These are phyloP conservation scores for Rhynchospora breviuscula DNA, from an alignment of 176 grass and related monocot species.

Conservation along the genomic window DNA sequence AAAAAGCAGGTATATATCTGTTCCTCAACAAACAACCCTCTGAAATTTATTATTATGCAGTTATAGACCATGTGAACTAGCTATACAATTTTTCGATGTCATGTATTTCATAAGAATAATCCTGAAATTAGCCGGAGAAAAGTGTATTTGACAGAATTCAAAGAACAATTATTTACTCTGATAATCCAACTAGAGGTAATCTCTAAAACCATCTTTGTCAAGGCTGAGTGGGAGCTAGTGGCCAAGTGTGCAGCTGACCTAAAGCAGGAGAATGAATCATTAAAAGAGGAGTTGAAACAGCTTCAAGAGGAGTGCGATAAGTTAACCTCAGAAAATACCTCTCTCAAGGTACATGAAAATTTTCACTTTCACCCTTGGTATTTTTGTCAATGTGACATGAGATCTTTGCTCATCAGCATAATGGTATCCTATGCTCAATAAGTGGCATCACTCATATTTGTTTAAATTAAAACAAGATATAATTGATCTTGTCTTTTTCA, in stretches of 20 bases:
- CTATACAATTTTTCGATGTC: background rate
- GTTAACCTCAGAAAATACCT: conserved; percentile 18
- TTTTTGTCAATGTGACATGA: background rate
- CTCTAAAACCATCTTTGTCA: background rate
- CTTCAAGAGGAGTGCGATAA: conserved; percentile 26
- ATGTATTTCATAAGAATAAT: background rate
- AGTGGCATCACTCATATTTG: background rate
- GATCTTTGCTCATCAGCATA: background rate
- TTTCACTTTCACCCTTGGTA: background rate
- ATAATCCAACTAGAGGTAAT: background rate
- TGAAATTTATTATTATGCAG: background rate
- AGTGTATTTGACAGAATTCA: background rate
- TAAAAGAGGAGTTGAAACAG: conserved; percentile 20
- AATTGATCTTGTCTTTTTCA: background rate
- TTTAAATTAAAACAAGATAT: background rate
- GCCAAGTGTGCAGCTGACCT: conserved; percentile 21
- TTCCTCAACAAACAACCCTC: background rate
- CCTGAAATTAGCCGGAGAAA: background rate
- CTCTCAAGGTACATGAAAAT: conserved; percentile 14
- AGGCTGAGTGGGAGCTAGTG: conserved; percentile 27
- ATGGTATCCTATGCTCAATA: background rate
- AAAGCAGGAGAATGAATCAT: conserved; percentile 27
- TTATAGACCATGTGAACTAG: background rate
- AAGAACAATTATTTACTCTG: background rate
- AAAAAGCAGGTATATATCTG: conserved; percentile 21